A percentile compares a stretch with the other conserved stretches of the same genome.
phyloP scores from a whole-genome alignment of 1,284 basidiomycete species.

The Takashimella tepidaria region DNA sequence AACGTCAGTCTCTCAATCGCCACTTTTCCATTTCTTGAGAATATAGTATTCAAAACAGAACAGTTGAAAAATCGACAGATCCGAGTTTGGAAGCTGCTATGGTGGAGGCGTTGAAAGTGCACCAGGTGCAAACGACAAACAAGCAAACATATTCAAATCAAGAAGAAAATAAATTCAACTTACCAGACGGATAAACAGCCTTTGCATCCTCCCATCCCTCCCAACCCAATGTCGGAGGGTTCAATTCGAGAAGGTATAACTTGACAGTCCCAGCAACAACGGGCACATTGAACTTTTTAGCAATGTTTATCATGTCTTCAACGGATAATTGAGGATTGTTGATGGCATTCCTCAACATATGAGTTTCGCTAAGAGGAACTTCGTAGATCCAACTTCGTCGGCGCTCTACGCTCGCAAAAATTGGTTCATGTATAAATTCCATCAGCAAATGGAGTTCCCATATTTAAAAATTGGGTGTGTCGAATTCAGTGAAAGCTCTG shows the following conservation, averaged over 20 bases:
- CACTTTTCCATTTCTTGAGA: background rate
- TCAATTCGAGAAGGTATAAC: constrained; percentile 78
- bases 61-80: too few species aligned
- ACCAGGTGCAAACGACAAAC: too few species aligned
- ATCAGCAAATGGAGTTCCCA: too few species aligned
- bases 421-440: too few species aligned
- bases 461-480: too few species aligned
- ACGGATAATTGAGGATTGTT: constrained; percentile 65
- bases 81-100: too few species aligned
- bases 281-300: constrained; percentile 77
- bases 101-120: too few species aligned
- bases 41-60: too few species aligned
- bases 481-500: too few species aligned
- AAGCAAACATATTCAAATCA: too few species aligned
- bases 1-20: constrained; percentile 6
- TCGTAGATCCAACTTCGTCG: constrained; percentile 88
- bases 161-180: too few species aligned
- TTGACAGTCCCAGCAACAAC: constrained; percentile 74
- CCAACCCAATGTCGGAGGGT: constrained; percentile 67
- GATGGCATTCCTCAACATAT: constrained; percentile 74
- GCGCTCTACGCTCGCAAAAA: constrained; percentile 67
- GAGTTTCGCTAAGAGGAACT: constrained; percentile 72
- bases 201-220: constrained; percentile 87
- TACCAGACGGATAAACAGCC: constrained; percentile 67
- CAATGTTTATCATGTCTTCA: constrained; percentile 57